These are phyloP conservation scores for Yamadazyma philogaea DNA, from an alignment of 805 yeast genomes.

Conservation along the genomic window DNA sequence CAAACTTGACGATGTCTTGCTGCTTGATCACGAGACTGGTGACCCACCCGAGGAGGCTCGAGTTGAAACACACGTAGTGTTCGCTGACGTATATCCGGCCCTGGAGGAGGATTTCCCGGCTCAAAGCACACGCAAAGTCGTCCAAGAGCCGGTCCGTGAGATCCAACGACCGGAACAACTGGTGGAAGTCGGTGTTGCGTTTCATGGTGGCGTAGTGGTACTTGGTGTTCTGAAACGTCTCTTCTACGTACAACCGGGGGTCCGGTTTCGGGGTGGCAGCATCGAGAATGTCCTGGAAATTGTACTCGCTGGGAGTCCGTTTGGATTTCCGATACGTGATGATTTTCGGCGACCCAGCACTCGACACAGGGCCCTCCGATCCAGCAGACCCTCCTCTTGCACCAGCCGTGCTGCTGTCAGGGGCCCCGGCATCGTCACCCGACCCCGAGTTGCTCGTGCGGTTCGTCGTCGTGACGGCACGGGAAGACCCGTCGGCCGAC, in stretches of 20 bases:
- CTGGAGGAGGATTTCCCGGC: conserved; percentile 80
- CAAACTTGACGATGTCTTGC: conserved; percentile 68
- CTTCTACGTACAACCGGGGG: conserved; percentile 52
- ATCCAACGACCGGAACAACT: conserved; percentile 64
- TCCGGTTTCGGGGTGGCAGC: conserved; percentile 25
- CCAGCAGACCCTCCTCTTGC: too few relatives aligned
- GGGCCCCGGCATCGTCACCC: neutral
- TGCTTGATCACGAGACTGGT: conserved; percentile 72
- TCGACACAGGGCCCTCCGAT: too few relatives aligned
- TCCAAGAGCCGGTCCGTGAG: conserved; percentile 71
- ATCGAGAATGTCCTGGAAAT: conserved; percentile 15
- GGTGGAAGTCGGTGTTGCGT: conserved; percentile 74
- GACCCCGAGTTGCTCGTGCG: too few relatives aligned
- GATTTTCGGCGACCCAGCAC: conserved; percentile 31
- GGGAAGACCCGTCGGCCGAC: conserved; percentile 21
- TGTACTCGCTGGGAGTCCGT: conserved; percentile 32
- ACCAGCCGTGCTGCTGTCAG: neutral
- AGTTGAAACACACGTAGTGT: conserved; percentile 76
- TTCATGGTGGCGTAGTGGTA: conserved; percentile 62
- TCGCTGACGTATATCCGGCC: conserved; percentile 85
- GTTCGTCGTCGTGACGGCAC: conserved; percentile 9
- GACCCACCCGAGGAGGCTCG: conserved; percentile 87
- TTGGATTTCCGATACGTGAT: conserved; percentile 37
- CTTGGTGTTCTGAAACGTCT: conserved; percentile 53
- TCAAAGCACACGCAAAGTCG: conserved; percentile 87